These are phyloP conservation scores for Emmonsia crescens DNA, from an alignment of 2,329 filamentous ascomycete species.

Conservation along the genomic window DNA sequence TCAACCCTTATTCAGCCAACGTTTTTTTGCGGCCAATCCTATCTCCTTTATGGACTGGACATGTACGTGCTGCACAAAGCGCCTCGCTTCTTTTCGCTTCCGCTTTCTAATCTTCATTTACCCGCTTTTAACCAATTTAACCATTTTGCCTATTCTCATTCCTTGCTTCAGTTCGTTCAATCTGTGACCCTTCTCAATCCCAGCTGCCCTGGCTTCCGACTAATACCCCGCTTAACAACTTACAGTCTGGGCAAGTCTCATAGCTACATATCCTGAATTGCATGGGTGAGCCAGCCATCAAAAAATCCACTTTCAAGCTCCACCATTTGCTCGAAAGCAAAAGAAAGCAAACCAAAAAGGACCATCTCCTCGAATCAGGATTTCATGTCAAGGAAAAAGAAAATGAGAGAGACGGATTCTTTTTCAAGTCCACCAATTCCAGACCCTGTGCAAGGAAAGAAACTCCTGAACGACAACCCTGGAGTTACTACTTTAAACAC, in stretches of 20 bases:
- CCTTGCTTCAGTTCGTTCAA: too few relatives aligned
- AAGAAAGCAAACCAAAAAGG: background rate
- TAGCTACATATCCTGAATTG: too few relatives aligned
- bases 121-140: background rate
- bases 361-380: background rate
- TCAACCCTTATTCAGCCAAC: background rate
- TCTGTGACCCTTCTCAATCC: too few relatives aligned
- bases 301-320: background rate
- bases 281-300: too few relatives aligned
- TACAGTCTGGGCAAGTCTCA: background rate
- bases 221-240: background rate
- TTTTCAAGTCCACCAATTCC: background rate
- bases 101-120: background rate
- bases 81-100: background rate
- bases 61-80: too few relatives aligned
- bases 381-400: background rate
- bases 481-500: too few relatives aligned
- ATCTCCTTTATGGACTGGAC: too few relatives aligned
- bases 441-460: background rate
- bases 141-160: background rate
- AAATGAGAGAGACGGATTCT: background rate
- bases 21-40: too few relatives aligned
- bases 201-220: background rate
- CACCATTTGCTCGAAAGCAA: background rate
- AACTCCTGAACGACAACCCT: too few relatives aligned